These are phyloP conservation scores for Turnera subulata DNA, from an alignment of 345 rosid species.

Conservation along the genomic window DNA sequence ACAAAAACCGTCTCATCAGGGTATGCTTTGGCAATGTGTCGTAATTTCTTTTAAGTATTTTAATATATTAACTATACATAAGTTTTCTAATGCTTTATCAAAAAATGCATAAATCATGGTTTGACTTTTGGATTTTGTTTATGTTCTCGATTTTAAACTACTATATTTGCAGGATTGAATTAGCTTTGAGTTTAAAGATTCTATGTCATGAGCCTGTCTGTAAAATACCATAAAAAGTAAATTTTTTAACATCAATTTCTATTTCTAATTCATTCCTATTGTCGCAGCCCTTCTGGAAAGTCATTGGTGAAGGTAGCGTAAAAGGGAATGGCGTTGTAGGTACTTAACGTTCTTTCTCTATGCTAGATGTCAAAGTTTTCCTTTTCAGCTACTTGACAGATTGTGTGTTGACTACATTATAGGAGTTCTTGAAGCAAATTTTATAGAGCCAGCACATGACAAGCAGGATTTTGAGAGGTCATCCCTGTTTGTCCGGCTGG, in stretches of 20 bases:
- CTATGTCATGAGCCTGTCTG: no score
- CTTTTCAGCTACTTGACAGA: conserved; percentile 14
- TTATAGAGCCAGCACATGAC: conserved; percentile 95
- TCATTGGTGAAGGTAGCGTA: conserved; percentile 42
- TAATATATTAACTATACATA: not conserved
- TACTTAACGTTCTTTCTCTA: conserved; percentile 26
- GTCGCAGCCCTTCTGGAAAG: conserved; percentile 94
- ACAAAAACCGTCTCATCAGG: conserved; percentile 91
- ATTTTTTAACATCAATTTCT: no score
- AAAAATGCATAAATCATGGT: no score
- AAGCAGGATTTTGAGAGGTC: conserved; percentile 98
- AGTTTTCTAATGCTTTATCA: not conserved
- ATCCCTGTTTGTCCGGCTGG: conserved; percentile 62
- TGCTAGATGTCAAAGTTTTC: conserved; percentile 12
- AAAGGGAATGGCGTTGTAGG: conserved; percentile 79
- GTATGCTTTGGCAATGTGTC: conserved; percentile 33
- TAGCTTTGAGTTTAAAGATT: no score
- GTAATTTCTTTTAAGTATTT: conserved; percentile 4
- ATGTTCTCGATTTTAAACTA: not conserved
- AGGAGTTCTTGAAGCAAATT: conserved; percentile 97
- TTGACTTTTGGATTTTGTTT: no score
- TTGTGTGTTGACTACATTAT: conserved; percentile 11
- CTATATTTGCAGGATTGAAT: conserved; percentile 4
- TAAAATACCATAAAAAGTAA: no score
- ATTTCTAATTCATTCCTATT: conserved; percentile 18